Conservation (phyloP, 192 early-diverging fungal species). For the Pilaira anomala region DNA sequence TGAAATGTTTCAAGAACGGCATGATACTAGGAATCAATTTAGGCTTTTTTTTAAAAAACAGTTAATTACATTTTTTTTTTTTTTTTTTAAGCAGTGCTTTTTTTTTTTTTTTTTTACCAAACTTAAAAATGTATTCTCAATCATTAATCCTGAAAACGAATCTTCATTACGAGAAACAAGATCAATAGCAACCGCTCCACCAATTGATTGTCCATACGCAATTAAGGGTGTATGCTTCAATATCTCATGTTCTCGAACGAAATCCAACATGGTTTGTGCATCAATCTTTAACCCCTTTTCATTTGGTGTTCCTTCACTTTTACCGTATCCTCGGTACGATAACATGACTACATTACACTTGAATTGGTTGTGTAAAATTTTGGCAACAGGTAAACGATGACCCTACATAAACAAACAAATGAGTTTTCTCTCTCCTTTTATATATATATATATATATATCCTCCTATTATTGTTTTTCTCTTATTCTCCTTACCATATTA, state of each 20-base stretch:
- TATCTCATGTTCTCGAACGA: constrained; percentile 70
- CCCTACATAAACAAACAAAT: constrained; percentile 51
- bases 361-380: constrained; percentile 59
- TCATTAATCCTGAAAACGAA: constrained; percentile 73
- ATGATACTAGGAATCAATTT: constrained; percentile 85
- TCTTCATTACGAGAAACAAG: constrained; percentile 75
- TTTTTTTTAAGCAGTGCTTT: neutral
- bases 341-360: constrained; percentile 92
- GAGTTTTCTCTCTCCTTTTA: neutral
- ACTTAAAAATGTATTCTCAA: constrained; percentile 94
- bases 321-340: constrained; percentile 96
- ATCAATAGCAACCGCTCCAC: constrained; percentile 93
- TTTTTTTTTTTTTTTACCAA: constrained; percentile 49
- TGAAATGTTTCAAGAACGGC: constrained; percentile 67
- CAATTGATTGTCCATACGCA: constrained; percentile 93
- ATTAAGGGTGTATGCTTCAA: constrained; percentile 76
- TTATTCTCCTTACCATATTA: constrained; percentile 67
- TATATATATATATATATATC: constrained; percentile 1
- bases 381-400: constrained; percentile 90
- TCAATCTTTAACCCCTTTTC: constrained; percentile 90
- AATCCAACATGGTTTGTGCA: constrained; percentile 84
- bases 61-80: neutral
- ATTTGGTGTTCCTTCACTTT: constrained; percentile 79
- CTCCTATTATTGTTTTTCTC: neutral
- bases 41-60: constrained; percentile 45